These are phyloP conservation scores for Globisporangium iwayamae DNA, from an alignment of 352 stramenopile species.

Conservation along the genomic window DNA sequence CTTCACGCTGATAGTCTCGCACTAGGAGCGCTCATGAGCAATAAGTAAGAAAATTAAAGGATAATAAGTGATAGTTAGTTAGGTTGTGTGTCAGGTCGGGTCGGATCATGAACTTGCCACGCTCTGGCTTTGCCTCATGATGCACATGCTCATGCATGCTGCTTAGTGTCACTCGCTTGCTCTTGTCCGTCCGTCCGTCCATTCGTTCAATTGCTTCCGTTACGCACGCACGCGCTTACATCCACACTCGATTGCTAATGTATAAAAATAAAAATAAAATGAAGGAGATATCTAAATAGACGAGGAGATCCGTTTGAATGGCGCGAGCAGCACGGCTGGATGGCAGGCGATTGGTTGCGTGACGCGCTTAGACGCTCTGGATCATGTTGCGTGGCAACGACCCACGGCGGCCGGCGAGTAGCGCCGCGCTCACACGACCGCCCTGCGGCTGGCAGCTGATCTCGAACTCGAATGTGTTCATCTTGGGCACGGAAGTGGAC, in stretches of 20 bases:
- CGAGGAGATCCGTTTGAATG: background rate
- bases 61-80: too few species aligned
- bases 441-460: constrained; percentile 14
- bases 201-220: too few species aligned
- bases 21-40: too few species aligned
- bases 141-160: too few species aligned
- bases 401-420: constrained; percentile 13
- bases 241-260: background rate
- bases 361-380: constrained; percentile 17
- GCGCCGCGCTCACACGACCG: constrained; percentile 11
- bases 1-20: too few species aligned
- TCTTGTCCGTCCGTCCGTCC: too few species aligned
- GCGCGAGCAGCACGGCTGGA: background rate
- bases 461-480: constrained; percentile 16
- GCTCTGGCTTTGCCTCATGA: too few species aligned
- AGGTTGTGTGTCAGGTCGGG: too few species aligned
- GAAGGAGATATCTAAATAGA: constrained; percentile 7
- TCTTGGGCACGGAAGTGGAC: constrained; percentile 17
- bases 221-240: background rate
- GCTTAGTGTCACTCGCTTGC: too few species aligned
- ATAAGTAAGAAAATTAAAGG: too few species aligned
- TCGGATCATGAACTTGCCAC: too few species aligned
- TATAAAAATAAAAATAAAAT: constrained; percentile 11
- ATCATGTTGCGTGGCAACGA: constrained; percentile 26
- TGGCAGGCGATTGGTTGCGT: background rate